phyloP scores from a whole-genome alignment of 345 rosid species.

The Cardamine resedifolia region DNA sequence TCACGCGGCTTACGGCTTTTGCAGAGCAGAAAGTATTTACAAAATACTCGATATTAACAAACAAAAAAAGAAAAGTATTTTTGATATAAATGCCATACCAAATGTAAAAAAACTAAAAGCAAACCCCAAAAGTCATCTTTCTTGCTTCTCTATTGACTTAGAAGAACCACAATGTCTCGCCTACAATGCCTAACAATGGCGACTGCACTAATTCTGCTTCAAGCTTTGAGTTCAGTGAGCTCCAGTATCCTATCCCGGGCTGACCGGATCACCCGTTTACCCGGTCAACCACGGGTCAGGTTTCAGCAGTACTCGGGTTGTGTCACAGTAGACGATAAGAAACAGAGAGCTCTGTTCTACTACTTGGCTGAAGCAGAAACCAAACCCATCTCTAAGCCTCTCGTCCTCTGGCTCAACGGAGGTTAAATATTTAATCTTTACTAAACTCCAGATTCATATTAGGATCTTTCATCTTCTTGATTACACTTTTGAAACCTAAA shows the following conservation, averaged over 20 bases:
- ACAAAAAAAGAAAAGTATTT: background rate
- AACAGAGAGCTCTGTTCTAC: conserved; percentile 85
- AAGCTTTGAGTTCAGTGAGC: conserved; percentile 11
- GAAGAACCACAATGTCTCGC: background rate
- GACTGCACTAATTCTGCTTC: conserved; percentile 15
- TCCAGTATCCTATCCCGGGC: background rate
- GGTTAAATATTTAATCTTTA: conserved; percentile 40
- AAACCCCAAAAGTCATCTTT: conserved; percentile 2
- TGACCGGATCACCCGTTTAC: conserved; percentile 58
- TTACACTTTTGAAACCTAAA: background rate
- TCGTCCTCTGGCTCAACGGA: conserved; percentile 98
- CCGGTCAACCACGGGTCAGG: conserved; percentile 81
- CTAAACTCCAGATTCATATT: background rate
- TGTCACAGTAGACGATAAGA: conserved; percentile 69
- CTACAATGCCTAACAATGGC: background rate
- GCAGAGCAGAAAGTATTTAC: conserved; percentile 11
- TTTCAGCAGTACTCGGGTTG: conserved; percentile 87
- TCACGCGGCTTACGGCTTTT: conserved; percentile 36
- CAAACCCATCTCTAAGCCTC: conserved; percentile 78
- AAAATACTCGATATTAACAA: conserved; percentile 19
- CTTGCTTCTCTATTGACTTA: background rate
- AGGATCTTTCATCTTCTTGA: background rate
- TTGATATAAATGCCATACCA: conserved; percentile 23
- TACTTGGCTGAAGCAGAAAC: conserved; percentile 90
- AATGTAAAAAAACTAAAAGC: background rate